Evolutionary conservation across 306 rosid species (phyloP).

Genomic region (Prunus persica): DNA sequence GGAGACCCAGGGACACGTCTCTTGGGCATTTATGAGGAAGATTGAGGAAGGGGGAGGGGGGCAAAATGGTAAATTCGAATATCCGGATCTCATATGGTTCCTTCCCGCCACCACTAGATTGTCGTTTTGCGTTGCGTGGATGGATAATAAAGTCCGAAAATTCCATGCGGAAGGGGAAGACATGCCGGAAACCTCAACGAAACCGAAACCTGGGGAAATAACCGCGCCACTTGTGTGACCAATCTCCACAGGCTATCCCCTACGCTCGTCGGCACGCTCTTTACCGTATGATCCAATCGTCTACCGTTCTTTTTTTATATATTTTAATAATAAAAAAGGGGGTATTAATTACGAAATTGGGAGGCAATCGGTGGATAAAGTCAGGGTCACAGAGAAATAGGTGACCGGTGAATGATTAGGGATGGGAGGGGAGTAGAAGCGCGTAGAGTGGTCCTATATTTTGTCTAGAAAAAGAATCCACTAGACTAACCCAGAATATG

Average conservation of each 20-base stretch:
- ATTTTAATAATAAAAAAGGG: too few relatives aligned
- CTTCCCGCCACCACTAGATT: constrained; percentile 37
- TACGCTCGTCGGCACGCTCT: not conserved
- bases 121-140: not conserved
- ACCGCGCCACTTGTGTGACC: not conserved
- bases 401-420: too few relatives aligned
- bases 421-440: too few relatives aligned
- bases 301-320: too few relatives aligned
- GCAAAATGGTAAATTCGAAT: constrained; percentile 12
- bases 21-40: not conserved
- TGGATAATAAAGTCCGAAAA: not conserved
- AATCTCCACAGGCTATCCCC: not conserved
- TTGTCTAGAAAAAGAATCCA: not conserved
- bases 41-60: not conserved
- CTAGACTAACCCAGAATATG: not conserved
- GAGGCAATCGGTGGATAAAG: not conserved
- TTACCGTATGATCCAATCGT: not conserved
- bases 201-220: not conserved
- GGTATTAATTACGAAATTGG: not conserved
- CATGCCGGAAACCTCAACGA: not conserved
- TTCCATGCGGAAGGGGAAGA: not conserved
- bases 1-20: not conserved
- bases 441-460: not conserved
- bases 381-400: not conserved
- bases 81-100: not conserved